These are phyloP conservation scores for Fusarium musae DNA, from an alignment of 2,329 filamentous ascomycete genomes.

Conservation along the genomic window DNA sequence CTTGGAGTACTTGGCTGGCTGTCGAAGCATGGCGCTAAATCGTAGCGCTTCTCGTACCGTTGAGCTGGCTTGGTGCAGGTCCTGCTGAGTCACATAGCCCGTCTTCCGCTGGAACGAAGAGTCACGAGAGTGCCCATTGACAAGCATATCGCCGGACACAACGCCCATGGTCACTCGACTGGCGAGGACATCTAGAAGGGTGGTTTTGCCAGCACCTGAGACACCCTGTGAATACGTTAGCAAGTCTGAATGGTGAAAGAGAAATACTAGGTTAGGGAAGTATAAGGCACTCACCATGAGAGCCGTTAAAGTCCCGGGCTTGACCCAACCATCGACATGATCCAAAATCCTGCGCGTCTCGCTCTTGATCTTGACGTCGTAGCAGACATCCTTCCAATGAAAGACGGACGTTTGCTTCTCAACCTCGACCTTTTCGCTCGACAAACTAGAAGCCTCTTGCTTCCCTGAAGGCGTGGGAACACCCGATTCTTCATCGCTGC, in stretches of 20 bases:
- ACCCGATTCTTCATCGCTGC: constrained; percentile 1
- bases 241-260: too few relatives aligned
- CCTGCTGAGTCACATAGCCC: constrained; percentile 90
- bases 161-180: constrained; percentile 86
- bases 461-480: not conserved
- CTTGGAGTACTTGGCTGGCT: constrained; percentile 73
- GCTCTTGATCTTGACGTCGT: constrained; percentile 75
- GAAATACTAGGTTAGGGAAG: too few relatives aligned
- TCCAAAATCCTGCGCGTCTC: constrained; percentile 72
- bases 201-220: constrained; percentile 88
- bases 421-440: not conserved
- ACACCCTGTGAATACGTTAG: constrained; percentile 54
- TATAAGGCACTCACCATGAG: constrained; percentile 64
- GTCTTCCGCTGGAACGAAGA: constrained; percentile 86
- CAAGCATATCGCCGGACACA: constrained; percentile 81
- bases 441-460: not conserved
- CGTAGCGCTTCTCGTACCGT: constrained; percentile 85
- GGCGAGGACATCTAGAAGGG: constrained; percentile 82
- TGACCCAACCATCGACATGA: constrained; percentile 77
- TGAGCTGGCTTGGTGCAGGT: constrained; percentile 80
- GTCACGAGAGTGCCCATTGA: constrained; percentile 71
- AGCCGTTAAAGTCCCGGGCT: constrained; percentile 76
- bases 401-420: constrained; percentile 58
- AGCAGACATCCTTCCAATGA: constrained; percentile 76
- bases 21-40: constrained; percentile 84